phyloP scores from a whole-genome alignment of 1,284 basidiomycete genomes.

The Naganishia sp. region DNA sequence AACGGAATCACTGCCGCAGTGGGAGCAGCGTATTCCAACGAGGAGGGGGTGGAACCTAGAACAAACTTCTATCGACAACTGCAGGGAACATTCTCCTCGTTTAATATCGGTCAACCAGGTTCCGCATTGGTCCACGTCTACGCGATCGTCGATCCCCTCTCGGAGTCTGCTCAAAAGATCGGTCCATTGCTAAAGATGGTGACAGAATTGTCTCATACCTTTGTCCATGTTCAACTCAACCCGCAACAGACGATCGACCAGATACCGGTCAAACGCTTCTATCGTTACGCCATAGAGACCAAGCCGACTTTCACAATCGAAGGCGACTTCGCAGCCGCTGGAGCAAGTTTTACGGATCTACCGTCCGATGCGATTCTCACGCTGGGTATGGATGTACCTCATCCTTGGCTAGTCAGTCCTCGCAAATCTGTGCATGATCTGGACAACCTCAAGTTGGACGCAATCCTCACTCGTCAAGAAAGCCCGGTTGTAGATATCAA shows the following conservation, averaged over 20 bases:
- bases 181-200: slow-evolving; percentile 62
- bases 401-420: slow-evolving; percentile 89
- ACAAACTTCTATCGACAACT: slow-evolving; percentile 22
- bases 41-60: slow-evolving; percentile 4
- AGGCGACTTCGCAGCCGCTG: slow-evolving; percentile 59
- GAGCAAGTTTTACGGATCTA: slow-evolving; percentile 55
- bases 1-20: slow-evolving; percentile 11
- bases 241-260: slow-evolving; percentile 65
- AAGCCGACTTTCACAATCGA: slow-evolving; percentile 66
- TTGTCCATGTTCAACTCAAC: slow-evolving; percentile 73
- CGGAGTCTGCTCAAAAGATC: slow-evolving; percentile 81
- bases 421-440: slow-evolving; percentile 86
- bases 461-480: slow-evolving; percentile 51
- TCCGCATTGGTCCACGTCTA: slow-evolving; percentile 65
- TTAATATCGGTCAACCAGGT: slow-evolving; percentile 61
- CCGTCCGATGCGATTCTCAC: slow-evolving; percentile 76
- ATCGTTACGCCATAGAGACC: slow-evolving; percentile 71
- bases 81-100: slow-evolving; percentile 7
- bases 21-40: slow-evolving; percentile 15
- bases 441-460: slow-evolving; percentile 86
- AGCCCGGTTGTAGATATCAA: slow-evolving; percentile 67
- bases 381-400: slow-evolving; percentile 82
- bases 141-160: slow-evolving; percentile 79
- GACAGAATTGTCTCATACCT: slow-evolving; percentile 57
- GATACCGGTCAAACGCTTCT: slow-evolving; percentile 92